Evolutionary conservation across 2,329 filamentous ascomycete species (phyloP), one percentile per base, ranked within the genome.

Genomic region (Aschersonia sp.): DNA sequence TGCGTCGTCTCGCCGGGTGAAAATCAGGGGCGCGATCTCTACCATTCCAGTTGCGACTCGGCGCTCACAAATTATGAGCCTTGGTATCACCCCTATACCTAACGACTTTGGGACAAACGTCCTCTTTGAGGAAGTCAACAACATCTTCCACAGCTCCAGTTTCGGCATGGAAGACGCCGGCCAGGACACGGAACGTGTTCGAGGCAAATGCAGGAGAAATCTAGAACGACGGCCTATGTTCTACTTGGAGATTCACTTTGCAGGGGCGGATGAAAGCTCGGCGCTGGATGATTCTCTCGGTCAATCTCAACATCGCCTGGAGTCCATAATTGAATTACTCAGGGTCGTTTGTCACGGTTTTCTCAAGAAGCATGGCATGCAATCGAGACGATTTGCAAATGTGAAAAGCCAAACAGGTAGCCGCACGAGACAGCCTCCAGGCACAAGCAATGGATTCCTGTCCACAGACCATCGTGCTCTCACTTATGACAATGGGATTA

Each of bases 171-270:
- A 82, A 22, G 70, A 74, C 1, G 56, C 59, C 3, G 46, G 41
- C 14, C 5, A 60, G 63, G 40, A 63, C 63, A 12, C 62, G 59
- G 44, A 54, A 1, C 31, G 46, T 5, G 52, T 74, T 79, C 49
- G 54, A 75, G 29, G 53, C 39, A 78, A 70, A 56, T 63, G 65
- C 10, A 72, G 70, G 42, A 90, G 86, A 58, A 73, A 79, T 0
- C 68, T 89, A 8, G 87, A 95, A 56, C 76, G 79, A 45, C 92
- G 87, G 80, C 88, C 90, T 0, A 90, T 90, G 81, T 97, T 95
- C 56, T 84, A 81, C 55, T 65, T 97, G n/a, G 77, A 77, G 31
- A 75, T 95, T 37, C 65, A 70, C 2, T 56, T 73, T 40, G 48
- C 47, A 29, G 47, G 44, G 43, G 48, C 49, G 9, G 50, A 56